Evolutionary conservation across 2,329 filamentous ascomycete species (phyloP).

Genomic region (Penicillium sp.): DNA sequence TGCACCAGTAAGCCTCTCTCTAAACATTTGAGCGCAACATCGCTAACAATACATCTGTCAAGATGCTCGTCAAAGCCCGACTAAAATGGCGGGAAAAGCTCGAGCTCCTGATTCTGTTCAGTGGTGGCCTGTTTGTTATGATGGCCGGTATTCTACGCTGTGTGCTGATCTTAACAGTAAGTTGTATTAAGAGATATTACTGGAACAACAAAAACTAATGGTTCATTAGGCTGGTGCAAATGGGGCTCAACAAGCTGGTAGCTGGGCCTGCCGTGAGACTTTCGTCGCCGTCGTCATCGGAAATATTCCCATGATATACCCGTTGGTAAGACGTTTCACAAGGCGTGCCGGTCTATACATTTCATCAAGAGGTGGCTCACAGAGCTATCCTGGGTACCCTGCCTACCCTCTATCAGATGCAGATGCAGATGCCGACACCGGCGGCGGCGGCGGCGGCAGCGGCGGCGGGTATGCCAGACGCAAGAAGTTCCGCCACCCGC

Average conservation of each 20-base stretch:
- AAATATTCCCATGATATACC: slow-evolving; percentile 46
- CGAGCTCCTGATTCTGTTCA: slow-evolving; percentile 54
- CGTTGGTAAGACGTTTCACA: slow-evolving; percentile 28
- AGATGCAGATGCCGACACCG: slow-evolving; percentile 17
- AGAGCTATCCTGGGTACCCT: slow-evolving; percentile 25
- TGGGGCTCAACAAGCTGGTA: slow-evolving; percentile 42
- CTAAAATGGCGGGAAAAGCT: slow-evolving; percentile 52
- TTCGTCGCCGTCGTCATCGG: slow-evolving; percentile 46
- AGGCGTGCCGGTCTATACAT: slow-evolving; percentile 28
- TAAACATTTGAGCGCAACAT: not conserved
- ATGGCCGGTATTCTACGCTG: slow-evolving; percentile 55
- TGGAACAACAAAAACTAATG: not conserved
- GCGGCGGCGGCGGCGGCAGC: not conserved
- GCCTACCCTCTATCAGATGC: slow-evolving; percentile 25
- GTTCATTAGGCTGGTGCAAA: slow-evolving; percentile 32
- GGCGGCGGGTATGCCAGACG: slow-evolving; percentile 15
- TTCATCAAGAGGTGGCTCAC: slow-evolving; percentile 15
- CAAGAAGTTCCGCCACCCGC: slow-evolving; percentile 32
- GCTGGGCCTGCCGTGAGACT: slow-evolving; percentile 47
- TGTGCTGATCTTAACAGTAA: slow-evolving; percentile 48
- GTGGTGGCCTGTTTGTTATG: slow-evolving; percentile 56
- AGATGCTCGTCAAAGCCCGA: slow-evolving; percentile 55
- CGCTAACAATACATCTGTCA: not conserved
- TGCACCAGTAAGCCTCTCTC: slow-evolving; percentile 45
- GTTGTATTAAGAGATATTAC: not conserved